Percentiles rank a stretch among this genome's conserved stretches.
These are phyloP conservation scores for Cercophora newfieldiana DNA, from an alignment of 495 filamentous ascomycete species.

Conservation along the genomic window DNA sequence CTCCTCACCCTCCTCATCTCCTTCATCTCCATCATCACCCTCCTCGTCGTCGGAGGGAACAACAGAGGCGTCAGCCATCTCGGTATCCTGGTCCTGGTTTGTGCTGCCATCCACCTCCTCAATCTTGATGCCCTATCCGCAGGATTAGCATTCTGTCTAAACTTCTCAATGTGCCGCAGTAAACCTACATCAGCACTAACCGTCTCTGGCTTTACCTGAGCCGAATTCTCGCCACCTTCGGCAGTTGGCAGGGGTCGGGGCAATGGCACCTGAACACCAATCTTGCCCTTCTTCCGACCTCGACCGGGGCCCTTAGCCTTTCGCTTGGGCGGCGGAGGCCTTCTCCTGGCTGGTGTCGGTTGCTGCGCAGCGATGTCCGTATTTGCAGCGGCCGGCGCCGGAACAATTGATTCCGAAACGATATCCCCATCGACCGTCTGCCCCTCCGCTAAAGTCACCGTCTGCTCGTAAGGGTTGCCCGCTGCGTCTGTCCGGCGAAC, in stretches of 20 bases:
- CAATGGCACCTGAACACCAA: constrained; percentile 34
- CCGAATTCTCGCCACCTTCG: constrained; percentile 21
- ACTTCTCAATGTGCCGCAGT: constrained; percentile 24
- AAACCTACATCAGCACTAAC: constrained; percentile 30
- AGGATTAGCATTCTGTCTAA: constrained; percentile 38
- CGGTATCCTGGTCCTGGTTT: constrained; percentile 45
- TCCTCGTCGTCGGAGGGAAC: constrained; percentile 58
- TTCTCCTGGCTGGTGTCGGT: constrained; percentile 50
- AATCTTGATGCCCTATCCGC: constrained; percentile 35
- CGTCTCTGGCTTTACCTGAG: constrained; percentile 35
- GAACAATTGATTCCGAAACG: constrained; percentile 55
- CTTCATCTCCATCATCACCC: constrained; percentile 43
- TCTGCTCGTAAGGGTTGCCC: constrained; percentile 77
- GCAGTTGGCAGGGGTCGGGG: constrained; percentile 4
- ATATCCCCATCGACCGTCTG: constrained; percentile 81
- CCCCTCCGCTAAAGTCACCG: constrained; percentile 77
- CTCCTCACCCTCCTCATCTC: constrained; percentile 37
- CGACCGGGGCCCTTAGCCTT: constrained; percentile 70
- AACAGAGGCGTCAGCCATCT: constrained; percentile 56
- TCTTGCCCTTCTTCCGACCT: constrained; percentile 66
- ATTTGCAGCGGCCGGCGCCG: constrained; percentile 33
- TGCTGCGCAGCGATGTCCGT: constrained; percentile 29
- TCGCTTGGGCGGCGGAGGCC: constrained; percentile 72
- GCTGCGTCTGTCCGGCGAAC: constrained; percentile 74
- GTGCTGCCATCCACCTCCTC: constrained; percentile 44